phyloP scores from a whole-genome alignment of 176 grass and related monocot genomes.

The Oryza rufipogon region DNA sequence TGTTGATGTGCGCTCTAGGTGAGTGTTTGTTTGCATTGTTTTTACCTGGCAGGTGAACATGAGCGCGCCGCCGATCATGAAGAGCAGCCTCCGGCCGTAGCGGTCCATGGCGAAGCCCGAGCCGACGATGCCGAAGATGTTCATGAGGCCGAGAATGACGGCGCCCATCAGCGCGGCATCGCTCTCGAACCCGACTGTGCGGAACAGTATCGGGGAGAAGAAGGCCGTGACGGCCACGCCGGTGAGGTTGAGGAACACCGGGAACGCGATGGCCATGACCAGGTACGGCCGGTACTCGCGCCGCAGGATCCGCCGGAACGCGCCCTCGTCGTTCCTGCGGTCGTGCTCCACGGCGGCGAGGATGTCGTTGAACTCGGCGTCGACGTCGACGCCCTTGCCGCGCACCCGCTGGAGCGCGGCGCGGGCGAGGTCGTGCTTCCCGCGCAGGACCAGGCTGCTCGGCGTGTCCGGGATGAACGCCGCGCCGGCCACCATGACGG shows the following conservation, averaged over 20 bases:
- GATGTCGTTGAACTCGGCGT: conserved; percentile 72
- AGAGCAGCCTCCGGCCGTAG: conserved; percentile 74
- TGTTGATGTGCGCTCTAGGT: not conserved
- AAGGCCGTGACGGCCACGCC: conserved; percentile 72
- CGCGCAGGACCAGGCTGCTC: conserved; percentile 84
- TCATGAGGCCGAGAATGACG: conserved; percentile 70
- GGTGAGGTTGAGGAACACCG: conserved; percentile 80
- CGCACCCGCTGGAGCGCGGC: conserved; percentile 73
- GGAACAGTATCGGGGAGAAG: conserved; percentile 87
- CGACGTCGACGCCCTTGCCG: conserved; percentile 64
- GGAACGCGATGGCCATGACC: conserved; percentile 76
- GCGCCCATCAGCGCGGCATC: conserved; percentile 70
- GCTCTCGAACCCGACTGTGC: conserved; percentile 70
- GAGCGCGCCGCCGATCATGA: conserved; percentile 62
- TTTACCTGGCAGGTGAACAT: conserved; percentile 73
- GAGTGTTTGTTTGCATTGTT: not conserved
- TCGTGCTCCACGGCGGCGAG: conserved; percentile 42
- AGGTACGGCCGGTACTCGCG: conserved; percentile 72
- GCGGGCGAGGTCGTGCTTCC: conserved; percentile 68
- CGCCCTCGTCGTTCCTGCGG: conserved; percentile 51
- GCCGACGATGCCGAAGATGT: conserved; percentile 62
- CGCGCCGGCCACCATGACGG: conserved; percentile 60
- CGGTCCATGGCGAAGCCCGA: conserved; percentile 70
- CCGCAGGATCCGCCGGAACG: conserved; percentile 64
- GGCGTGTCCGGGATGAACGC: conserved; percentile 80